Percentiles rank a stretch among this genome's conserved stretches.
Evolutionary conservation across 2,329 filamentous ascomycete species (phyloP).

Genomic region (Calonectria pseudoreteaudii): DNA sequence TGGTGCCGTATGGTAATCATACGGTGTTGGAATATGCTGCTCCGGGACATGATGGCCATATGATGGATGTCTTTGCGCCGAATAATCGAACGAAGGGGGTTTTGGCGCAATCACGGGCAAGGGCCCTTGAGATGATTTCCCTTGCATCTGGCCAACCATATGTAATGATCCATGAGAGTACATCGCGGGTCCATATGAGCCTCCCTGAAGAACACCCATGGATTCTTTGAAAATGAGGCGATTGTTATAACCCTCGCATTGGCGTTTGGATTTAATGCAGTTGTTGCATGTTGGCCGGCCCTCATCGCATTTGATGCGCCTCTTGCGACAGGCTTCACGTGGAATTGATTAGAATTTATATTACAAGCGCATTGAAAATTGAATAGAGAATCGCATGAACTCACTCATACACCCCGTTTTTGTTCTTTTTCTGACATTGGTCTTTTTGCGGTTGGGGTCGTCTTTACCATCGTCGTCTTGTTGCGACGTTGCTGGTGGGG

Average conservation of each 20-base stretch:
- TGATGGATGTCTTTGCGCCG: slow-evolving; percentile 34
- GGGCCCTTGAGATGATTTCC: slow-evolving; percentile 53
- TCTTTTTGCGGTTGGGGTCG: slow-evolving; percentile 59
- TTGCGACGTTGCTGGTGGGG: slow-evolving; percentile 47
- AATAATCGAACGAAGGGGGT: slow-evolving; percentile 52
- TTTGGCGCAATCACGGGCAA: slow-evolving; percentile 63
- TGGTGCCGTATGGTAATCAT: slow-evolving; percentile 36
- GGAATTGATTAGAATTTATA: slow-evolving; percentile 37
- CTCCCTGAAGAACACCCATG: slow-evolving; percentile 55
- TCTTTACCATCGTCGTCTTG: slow-evolving; percentile 53
- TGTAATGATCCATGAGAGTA: slow-evolving; percentile 56
- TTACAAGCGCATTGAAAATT: background rate
- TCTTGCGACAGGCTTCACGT: slow-evolving; percentile 82
- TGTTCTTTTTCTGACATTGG: slow-evolving; percentile 74
- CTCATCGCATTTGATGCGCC: slow-evolving; percentile 97
- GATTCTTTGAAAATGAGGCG: slow-evolving; percentile 84
- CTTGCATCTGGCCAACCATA: slow-evolving; percentile 46
- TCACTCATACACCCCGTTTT: slow-evolving; percentile 93
- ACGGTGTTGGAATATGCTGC: slow-evolving; percentile 27
- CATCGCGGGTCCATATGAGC: slow-evolving; percentile 55
- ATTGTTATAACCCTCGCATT: slow-evolving; percentile 87
- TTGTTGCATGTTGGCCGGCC: slow-evolving; percentile 85
- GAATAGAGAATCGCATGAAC: slow-evolving; percentile 46
- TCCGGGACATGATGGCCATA: slow-evolving; percentile 33
- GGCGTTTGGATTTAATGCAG: slow-evolving; percentile 86